Conservation (phyloP, 176 grass and related monocot species). For the Aegilops tauschii region DNA sequence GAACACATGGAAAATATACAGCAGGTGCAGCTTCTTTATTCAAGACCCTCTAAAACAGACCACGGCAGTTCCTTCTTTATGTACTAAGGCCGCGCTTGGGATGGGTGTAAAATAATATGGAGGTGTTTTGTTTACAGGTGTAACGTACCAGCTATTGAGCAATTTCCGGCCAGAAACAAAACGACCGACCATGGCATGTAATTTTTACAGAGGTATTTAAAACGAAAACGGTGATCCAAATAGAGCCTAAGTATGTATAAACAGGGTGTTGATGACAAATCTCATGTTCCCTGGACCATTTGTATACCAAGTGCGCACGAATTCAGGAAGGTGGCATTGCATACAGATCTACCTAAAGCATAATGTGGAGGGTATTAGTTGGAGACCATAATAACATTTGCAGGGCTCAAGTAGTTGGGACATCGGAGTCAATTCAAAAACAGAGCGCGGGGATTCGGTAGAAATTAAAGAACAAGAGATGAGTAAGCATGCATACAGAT, state of each 20-base stretch:
- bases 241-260: background rate
- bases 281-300: background rate
- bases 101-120: too few species aligned
- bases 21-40: background rate
- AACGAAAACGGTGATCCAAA: too few species aligned
- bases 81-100: background rate
- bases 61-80: background rate
- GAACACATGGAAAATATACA: background rate
- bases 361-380: background rate
- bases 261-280: background rate
- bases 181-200: too few species aligned
- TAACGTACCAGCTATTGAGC: too few species aligned
- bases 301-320: too few species aligned
- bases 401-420: background rate
- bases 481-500: background rate
- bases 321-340: too few species aligned
- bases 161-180: too few species aligned
- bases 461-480: background rate
- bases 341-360: background rate
- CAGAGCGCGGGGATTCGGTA: background rate
- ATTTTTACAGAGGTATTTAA: too few species aligned
- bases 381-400: background rate
- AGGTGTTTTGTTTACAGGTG: too few species aligned
- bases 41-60: background rate
- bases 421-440: background rate